phyloP scores from a whole-genome alignment of 2,329 filamentous ascomycete genomes.

The Pleurostoma richardsiae region DNA sequence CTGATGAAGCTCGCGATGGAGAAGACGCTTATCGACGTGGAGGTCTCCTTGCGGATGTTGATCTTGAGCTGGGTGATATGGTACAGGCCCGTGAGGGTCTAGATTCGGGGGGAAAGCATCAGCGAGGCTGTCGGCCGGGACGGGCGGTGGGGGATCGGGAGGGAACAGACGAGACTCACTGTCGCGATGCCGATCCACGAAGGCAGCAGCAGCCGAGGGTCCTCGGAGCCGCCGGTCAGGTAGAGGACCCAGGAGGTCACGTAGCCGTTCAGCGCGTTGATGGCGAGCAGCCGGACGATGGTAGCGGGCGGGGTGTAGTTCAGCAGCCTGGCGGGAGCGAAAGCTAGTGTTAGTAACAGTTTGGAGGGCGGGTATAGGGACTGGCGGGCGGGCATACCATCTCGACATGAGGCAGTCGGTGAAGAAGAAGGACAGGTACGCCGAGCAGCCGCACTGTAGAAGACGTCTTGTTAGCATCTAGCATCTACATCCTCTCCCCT shows the following conservation, averaged over 20 bases:
- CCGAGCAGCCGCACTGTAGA: slow-evolving; percentile 65
- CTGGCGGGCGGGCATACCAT: slow-evolving; percentile 48
- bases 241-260: slow-evolving; percentile 68
- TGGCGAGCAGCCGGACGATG: slow-evolving; percentile 71
- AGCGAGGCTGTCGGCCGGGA: not conserved
- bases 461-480: slow-evolving; percentile 8
- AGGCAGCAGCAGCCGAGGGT: slow-evolving; percentile 66
- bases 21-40: slow-evolving; percentile 71
- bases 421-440: slow-evolving; percentile 77
- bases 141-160: not conserved
- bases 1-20: slow-evolving; percentile 72
- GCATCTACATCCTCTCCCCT: not conserved
- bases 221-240: slow-evolving; percentile 63
- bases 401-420: slow-evolving; percentile 81
- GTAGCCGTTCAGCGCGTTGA: slow-evolving; percentile 70
- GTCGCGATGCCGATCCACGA: slow-evolving; percentile 76
- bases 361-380: not conserved
- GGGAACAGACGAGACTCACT: slow-evolving; percentile 33
- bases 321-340: slow-evolving; percentile 55
- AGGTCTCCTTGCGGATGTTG: slow-evolving; percentile 74
- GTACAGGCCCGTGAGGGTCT: slow-evolving; percentile 71
- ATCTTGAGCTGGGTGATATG: slow-evolving; percentile 74
- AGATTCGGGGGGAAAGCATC: not conserved
- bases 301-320: slow-evolving; percentile 80
- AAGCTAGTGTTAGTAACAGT: slow-evolving; percentile 5